These are phyloP conservation scores for Hyphopichia wangnamkhiaoensis DNA, from an alignment of 1,139 yeast species.

Conservation along the genomic window DNA sequence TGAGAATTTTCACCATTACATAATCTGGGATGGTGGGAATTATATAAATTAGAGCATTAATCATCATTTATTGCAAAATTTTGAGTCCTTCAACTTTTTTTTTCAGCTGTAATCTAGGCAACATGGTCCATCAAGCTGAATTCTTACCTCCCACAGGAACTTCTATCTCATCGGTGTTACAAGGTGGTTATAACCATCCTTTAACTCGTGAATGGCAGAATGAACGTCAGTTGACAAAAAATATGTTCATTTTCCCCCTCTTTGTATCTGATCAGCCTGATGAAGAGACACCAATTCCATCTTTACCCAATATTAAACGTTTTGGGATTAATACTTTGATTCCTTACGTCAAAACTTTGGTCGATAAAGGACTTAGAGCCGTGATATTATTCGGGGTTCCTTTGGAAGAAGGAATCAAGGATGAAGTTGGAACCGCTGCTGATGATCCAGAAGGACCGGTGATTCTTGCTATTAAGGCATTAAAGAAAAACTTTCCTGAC, in stretches of 20 bases:
- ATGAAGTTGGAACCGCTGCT: slow-evolving; percentile 82
- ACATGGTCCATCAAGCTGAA: slow-evolving; percentile 65
- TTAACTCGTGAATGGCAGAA: slow-evolving; percentile 89
- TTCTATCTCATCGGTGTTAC: slow-evolving; percentile 73
- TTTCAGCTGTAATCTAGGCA: background rate
- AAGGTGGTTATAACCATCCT: slow-evolving; percentile 95
- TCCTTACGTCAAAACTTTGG: slow-evolving; percentile 68
- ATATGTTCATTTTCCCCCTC: slow-evolving; percentile 91
- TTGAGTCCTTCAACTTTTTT: background rate
- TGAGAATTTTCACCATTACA: no score
- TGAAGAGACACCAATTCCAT: slow-evolving; percentile 70
- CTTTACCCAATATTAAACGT: slow-evolving; percentile 86
- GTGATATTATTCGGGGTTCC: slow-evolving; percentile 95
- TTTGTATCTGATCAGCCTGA: slow-evolving; percentile 82
- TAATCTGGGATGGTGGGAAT: no score
- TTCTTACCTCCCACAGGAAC: slow-evolving; percentile 60
- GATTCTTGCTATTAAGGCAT: slow-evolving; percentile 68
- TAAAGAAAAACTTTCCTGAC: slow-evolving; percentile 70
- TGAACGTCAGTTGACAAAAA: slow-evolving; percentile 77
- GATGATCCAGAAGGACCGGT: slow-evolving; percentile 98
- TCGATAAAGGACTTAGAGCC: slow-evolving; percentile 78
- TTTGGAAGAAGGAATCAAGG: slow-evolving; percentile 71
- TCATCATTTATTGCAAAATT: background rate
- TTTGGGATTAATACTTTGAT: slow-evolving; percentile 80
- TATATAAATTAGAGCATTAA: no score